Conservation (phyloP, 257 asterid species). For the Thymus mandschuricus region DNA sequence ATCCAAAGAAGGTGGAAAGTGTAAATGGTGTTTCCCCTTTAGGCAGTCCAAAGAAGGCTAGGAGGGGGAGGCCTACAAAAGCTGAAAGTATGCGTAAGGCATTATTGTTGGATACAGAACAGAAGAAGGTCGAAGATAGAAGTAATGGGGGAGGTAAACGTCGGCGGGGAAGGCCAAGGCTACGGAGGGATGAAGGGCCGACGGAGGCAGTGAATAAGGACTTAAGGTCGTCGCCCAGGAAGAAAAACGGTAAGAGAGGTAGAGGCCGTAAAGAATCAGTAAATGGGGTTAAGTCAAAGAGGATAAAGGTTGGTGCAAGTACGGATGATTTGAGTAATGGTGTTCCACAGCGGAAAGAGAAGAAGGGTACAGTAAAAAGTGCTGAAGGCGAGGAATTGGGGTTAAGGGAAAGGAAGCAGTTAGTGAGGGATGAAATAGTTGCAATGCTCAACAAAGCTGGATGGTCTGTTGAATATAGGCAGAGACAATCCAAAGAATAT, state of each 20-base stretch:
- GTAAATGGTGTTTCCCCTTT: slow-evolving; percentile 25
- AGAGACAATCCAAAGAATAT: slow-evolving; percentile 59
- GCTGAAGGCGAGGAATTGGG: slow-evolving; percentile 47
- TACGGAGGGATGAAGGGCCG: slow-evolving; percentile 44
- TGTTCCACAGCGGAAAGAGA: slow-evolving; percentile 13
- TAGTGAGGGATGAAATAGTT: slow-evolving; percentile 70
- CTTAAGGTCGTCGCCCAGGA: slow-evolving; percentile 25
- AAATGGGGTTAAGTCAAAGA: slow-evolving; percentile 32
- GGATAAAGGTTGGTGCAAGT: slow-evolving; percentile 17
- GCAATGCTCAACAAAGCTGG: slow-evolving; percentile 70
- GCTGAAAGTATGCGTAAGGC: slow-evolving; percentile 20
- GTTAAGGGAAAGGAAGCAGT: slow-evolving; percentile 65
- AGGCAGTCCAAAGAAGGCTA: slow-evolving; percentile 18
- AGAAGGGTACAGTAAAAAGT: neutral
- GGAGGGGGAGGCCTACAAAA: slow-evolving; percentile 47
- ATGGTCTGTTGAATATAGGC: slow-evolving; percentile 79
- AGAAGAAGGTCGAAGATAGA: slow-evolving; percentile 28
- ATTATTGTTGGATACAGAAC: slow-evolving; percentile 25
- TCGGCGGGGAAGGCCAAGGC: slow-evolving; percentile 29
- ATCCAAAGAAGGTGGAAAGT: slow-evolving; percentile 21
- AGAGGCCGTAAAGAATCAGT: slow-evolving; percentile 33
- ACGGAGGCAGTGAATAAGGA: slow-evolving; percentile 31
- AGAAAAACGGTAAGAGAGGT: slow-evolving; percentile 32
- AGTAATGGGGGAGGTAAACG: slow-evolving; percentile 29
- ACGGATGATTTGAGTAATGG: slow-evolving; percentile 21